Evolutionary conservation across 495 filamentous ascomycete genomes (phyloP), one percentile per base, ranked within the genome.

Genomic region (Penicillium macrosclerotiorum): DNA sequence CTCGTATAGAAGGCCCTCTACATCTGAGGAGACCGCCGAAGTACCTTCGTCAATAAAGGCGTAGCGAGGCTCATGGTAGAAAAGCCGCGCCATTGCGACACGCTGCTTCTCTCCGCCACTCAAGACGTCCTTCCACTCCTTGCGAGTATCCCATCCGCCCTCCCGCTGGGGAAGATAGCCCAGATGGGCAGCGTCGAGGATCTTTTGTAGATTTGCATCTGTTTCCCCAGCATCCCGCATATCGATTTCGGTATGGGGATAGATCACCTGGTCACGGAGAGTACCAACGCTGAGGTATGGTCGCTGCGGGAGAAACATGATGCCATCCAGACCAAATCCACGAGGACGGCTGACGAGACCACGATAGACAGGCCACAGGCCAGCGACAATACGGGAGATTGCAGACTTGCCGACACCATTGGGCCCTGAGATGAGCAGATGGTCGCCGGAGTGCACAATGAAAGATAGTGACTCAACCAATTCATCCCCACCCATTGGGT

Each of bases 101-200:
- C 94, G 74, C 67, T 99, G 94, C 71, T 99, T 99, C 73, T 99
- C 94, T n/a, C 94, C 94, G 8, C 94, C 94, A 47, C 84, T 90
- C 13, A 99, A 67, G 8, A 99, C 89, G 57, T 97, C 93, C 70
- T 97, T 96, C 94, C 94, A 99, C 54, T 95, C 93, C 68, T 99
- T 97, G 19, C 87, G 75, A 16, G 88, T 87, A 59, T 99, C 90
- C 92, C 91, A 99, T 9, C 94, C 94, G 18, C 91, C 94, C 70
- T 99, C 94, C 14, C 94, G 82, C 24, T 87, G 79, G 4, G 89
- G 89, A 4, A 99, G 75, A 65, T 97, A 96, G 6, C 90, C 91
- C 0, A 99, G 74, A 36, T 81, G 77, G 0, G 90, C 93, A 19
- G 85, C 84, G 37, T 95, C 88, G 5, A 99, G 77, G 4, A 93